Conservation (phyloP, 169 alveolate genomes). For the Plasmodium ovale region DNA sequence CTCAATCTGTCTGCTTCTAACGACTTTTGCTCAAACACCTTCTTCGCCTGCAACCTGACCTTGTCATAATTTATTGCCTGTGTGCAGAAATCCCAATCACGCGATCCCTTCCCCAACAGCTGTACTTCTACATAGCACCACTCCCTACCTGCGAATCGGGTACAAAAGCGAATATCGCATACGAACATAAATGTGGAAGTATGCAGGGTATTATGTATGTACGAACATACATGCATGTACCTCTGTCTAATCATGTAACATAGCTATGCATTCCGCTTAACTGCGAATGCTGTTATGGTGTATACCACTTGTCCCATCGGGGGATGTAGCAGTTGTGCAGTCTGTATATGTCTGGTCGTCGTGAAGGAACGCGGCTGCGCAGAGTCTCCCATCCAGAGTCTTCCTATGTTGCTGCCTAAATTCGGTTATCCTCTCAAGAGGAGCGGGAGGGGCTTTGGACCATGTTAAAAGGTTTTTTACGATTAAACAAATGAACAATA, state of each 20-base stretch:
- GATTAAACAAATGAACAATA: slow-evolving; percentile 13
- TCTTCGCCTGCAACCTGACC: slow-evolving; percentile 76
- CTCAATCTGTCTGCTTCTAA: slow-evolving; percentile 56
- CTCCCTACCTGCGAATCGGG: slow-evolving; percentile 83
- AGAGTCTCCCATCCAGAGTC: slow-evolving; percentile 91
- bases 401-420: slow-evolving; percentile 89
- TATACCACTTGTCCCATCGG: slow-evolving; percentile 90
- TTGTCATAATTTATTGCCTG: slow-evolving; percentile 86
- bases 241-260: no score
- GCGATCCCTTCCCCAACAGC: slow-evolving; percentile 87
- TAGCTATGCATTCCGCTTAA: no score
- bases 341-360: slow-evolving; percentile 92
- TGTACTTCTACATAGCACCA: slow-evolving; percentile 94
- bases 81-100: slow-evolving; percentile 90
- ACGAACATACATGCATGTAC: background rate
- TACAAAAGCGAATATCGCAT: background rate
- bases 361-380: slow-evolving; percentile 93
- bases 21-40: slow-evolving; percentile 76
- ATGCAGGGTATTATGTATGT: no score
- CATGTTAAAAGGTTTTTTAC: background rate
- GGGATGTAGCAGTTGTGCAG: slow-evolving; percentile 91
- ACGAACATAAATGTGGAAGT: background rate
- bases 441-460: slow-evolving; percentile 3
- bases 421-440: slow-evolving; percentile 82
- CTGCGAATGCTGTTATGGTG: no score